Conservation (phyloP, 495 filamentous ascomycete genomes). For the Polyplosphaeria fusca region DNA sequence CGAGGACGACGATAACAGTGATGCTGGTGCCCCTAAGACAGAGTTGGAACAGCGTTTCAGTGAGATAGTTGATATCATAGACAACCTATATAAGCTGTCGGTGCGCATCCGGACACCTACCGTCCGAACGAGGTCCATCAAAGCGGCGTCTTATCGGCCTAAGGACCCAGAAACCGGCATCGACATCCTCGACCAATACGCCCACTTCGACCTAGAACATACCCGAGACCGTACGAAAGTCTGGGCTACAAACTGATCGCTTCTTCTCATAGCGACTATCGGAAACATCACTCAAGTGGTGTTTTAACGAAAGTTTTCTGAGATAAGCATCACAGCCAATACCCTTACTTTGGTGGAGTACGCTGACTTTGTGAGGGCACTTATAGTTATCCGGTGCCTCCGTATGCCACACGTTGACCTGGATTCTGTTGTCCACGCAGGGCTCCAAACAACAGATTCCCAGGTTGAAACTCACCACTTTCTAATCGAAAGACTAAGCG, state of each 20-base stretch:
- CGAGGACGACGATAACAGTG: constrained; percentile 26
- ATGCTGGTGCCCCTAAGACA: constrained; percentile 19
- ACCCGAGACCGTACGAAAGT: constrained; percentile 20
- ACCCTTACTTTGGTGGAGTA: too few species aligned
- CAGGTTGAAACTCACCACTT: too few species aligned
- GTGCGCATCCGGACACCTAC: constrained; percentile 30
- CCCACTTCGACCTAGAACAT: constrained; percentile 23
- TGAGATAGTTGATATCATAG: constrained; percentile 30
- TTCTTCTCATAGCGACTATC: not conserved
- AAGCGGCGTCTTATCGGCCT: constrained; percentile 28
- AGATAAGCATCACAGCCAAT: too few species aligned
- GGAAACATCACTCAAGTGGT: too few species aligned
- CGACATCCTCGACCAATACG: constrained; percentile 30
- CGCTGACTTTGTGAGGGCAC: too few species aligned
- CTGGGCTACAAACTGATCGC: constrained; percentile 3
- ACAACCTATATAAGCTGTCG: constrained; percentile 32
- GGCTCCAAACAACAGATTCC: too few species aligned
- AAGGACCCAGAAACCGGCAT: constrained; percentile 31
- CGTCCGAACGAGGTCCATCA: constrained; percentile 25
- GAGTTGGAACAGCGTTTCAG: constrained; percentile 28
- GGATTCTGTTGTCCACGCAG: too few species aligned
- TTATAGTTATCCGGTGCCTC: too few species aligned
- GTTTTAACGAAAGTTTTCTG: too few species aligned
- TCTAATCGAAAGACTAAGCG: constrained; percentile 23
- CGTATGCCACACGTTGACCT: too few species aligned